A percentile compares a stretch with the other conserved stretches of the same genome.
Conservation (phyloP, 2,329 filamentous ascomycete species). For the Aureobasidium leucospermi region DNA sequence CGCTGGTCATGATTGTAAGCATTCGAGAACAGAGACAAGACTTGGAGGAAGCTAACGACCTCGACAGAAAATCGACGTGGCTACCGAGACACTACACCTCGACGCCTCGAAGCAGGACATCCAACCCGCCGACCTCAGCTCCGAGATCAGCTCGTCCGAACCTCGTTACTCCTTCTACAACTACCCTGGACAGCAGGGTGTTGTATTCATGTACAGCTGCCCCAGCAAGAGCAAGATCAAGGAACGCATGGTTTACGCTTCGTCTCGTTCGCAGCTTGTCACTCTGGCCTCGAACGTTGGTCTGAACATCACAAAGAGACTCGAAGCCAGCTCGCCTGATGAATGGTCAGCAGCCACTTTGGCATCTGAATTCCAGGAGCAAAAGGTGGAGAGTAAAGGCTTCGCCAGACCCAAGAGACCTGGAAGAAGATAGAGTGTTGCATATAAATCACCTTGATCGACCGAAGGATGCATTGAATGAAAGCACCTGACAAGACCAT, state of each 20-base stretch:
- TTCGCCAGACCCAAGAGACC: slow-evolving; percentile 77
- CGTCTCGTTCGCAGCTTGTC: slow-evolving; percentile 53
- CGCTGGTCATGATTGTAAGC: slow-evolving; percentile 58
- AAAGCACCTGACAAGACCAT: not conserved
- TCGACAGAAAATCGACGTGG: slow-evolving; percentile 61
- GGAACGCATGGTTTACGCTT: slow-evolving; percentile 77
- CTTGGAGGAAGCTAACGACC: not conserved
- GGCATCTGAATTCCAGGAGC: slow-evolving; percentile 60
- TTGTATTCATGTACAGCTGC: slow-evolving; percentile 80
- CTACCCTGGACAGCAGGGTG: slow-evolving; percentile 50
- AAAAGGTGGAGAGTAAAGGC: slow-evolving; percentile 56
- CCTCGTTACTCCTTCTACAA: slow-evolving; percentile 75
- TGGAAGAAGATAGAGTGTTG: slow-evolving; percentile 44
- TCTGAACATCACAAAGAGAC: slow-evolving; percentile 59
- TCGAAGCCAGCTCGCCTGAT: slow-evolving; percentile 56
- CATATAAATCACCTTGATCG: not conserved
- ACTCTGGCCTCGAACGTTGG: slow-evolving; percentile 58
- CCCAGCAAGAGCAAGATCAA: slow-evolving; percentile 67
- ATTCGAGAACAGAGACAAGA: slow-evolving; percentile 2
- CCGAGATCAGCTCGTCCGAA: slow-evolving; percentile 57
- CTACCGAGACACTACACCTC: slow-evolving; percentile 62
- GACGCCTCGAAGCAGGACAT: slow-evolving; percentile 47
- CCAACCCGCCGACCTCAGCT: slow-evolving; percentile 51
- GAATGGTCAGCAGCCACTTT: slow-evolving; percentile 65
- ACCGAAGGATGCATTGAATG: not conserved